phyloP scores from a whole-genome alignment of 2,329 filamentous ascomycete genomes.

The Cladophialophora carrionii region DNA sequence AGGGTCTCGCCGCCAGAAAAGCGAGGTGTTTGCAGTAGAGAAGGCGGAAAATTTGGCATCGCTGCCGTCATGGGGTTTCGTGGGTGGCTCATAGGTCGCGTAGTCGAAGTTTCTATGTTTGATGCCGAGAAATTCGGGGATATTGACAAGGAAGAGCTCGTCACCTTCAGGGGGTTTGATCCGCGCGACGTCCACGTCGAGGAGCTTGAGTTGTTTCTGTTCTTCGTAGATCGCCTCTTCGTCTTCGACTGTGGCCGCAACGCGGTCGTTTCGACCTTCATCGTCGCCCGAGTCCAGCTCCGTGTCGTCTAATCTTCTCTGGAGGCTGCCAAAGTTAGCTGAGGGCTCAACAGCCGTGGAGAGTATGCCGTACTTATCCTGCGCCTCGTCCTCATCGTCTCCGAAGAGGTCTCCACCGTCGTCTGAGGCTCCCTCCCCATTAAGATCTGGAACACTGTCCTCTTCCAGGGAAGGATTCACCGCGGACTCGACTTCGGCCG shows the following conservation, averaged over 20 bases:
- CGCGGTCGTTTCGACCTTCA: constrained; percentile 59
- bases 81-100: constrained; percentile 63
- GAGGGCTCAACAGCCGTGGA: constrained; percentile 1
- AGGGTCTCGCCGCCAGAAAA: constrained; percentile 69
- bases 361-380: constrained; percentile 23
- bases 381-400: constrained; percentile 48
- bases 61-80: constrained; percentile 56
- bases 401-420: constrained; percentile 50
- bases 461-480: constrained; percentile 16
- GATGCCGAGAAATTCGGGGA: constrained; percentile 66
- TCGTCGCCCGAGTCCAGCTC: constrained; percentile 68
- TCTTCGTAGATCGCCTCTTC: constrained; percentile 48
- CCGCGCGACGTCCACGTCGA: constrained; percentile 50
- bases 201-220: constrained; percentile 50
- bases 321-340: constrained; percentile 27
- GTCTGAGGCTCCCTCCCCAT: constrained; percentile 43
- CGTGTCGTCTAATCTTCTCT: constrained; percentile 61
- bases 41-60: constrained; percentile 58
- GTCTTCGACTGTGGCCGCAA: constrained; percentile 51
- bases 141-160: constrained; percentile 65
- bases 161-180: constrained; percentile 61
- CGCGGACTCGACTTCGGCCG: constrained; percentile 32
- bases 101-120: constrained; percentile 65
- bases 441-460: constrained; percentile 32
- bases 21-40: constrained; percentile 65